These are phyloP conservation scores for Naganishia vaughanmartiniae DNA, from an alignment of 768 basidiomycete species.

Conservation along the genomic window DNA sequence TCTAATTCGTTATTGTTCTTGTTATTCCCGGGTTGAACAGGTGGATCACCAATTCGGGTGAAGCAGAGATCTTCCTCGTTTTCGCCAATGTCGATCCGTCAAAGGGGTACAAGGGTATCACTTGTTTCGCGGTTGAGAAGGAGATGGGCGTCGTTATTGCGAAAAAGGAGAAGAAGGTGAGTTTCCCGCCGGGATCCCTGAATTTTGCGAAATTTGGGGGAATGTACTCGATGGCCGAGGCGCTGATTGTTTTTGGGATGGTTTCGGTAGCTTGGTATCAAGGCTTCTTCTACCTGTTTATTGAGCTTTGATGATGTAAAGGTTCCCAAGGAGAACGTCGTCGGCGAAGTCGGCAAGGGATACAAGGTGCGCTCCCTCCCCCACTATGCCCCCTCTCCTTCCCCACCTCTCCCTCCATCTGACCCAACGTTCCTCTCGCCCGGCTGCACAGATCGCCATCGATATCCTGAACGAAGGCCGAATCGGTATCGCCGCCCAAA, in stretches of 20 bases:
- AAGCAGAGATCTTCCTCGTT: slow-evolving; percentile 67
- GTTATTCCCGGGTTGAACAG: slow-evolving; percentile 28
- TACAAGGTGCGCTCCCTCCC: slow-evolving; percentile 61
- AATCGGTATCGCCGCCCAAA: slow-evolving; percentile 96
- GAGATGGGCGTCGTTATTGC: slow-evolving; percentile 96
- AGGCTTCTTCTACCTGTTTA: slow-evolving; percentile 91
- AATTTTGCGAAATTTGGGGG: not conserved
- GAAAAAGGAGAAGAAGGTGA: slow-evolving; percentile 91
- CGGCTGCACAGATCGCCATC: slow-evolving; percentile 71
- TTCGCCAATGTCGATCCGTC: slow-evolving; percentile 93
- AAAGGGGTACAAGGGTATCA: slow-evolving; percentile 98
- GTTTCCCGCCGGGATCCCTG: not conserved
- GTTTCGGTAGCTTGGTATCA: slow-evolving; percentile 68
- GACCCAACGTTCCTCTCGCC: slow-evolving; percentile 29
- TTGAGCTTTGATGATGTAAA: slow-evolving; percentile 92
- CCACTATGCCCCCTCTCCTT: not conserved
- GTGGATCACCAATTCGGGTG: slow-evolving; percentile 94
- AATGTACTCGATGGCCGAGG: not conserved
- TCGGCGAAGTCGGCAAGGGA: slow-evolving; percentile 76
- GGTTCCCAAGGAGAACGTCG: slow-evolving; percentile 77
- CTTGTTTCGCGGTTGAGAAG: slow-evolving; percentile 92
- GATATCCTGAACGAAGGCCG: slow-evolving; percentile 96
- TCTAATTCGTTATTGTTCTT: not conserved
- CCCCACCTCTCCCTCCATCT: slow-evolving; percentile 56
- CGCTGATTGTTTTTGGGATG: not conserved